Conservation (phyloP, 1,284 basidiomycete genomes). For the Earliella scabrosa region DNA sequence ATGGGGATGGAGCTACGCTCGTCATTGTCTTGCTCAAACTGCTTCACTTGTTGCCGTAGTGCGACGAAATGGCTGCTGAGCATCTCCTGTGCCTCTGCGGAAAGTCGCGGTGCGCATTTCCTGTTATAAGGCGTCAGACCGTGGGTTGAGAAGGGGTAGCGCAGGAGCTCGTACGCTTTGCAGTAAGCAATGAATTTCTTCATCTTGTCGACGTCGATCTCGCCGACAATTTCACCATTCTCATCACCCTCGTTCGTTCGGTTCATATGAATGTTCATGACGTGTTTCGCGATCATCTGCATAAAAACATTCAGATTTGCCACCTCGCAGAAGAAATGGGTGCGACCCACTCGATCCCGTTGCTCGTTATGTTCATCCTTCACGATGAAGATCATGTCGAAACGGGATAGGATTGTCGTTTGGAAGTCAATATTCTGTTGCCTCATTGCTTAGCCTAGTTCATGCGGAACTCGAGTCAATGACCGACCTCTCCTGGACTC, state of each 20-base stretch:
- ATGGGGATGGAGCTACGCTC: constrained; percentile 98
- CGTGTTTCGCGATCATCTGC: constrained; percentile 94
- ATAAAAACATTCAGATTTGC: constrained; percentile 2
- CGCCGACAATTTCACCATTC: constrained; percentile 76
- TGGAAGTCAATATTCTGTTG: constrained; percentile 95
- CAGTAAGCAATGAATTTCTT: constrained; percentile 97
- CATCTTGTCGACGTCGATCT: constrained; percentile 98
- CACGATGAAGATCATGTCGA: constrained; percentile 99
- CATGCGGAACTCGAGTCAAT: too few relatives aligned
- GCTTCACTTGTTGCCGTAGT: constrained; percentile 93
- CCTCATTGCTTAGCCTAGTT: too few relatives aligned
- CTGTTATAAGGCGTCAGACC: too few relatives aligned
- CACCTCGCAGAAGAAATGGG: not conserved
- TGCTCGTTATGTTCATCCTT: constrained; percentile 98
- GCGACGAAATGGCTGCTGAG: constrained; percentile 97
- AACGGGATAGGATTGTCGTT: constrained; percentile 97
- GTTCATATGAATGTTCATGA: constrained; percentile 99
- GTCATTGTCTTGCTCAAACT: constrained; percentile 96
- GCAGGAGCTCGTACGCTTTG: constrained; percentile 70
- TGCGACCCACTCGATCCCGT: constrained; percentile 76
- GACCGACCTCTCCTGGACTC: constrained; percentile 84
- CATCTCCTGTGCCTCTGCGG: constrained; percentile 94
- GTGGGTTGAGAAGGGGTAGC: not conserved
- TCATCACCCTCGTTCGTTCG: constrained; percentile 68
- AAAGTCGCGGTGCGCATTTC: constrained; percentile 95